Evolutionary conservation across 2,329 filamentous ascomycete genomes (phyloP).

Genomic region (Helminthosporium solani): DNA sequence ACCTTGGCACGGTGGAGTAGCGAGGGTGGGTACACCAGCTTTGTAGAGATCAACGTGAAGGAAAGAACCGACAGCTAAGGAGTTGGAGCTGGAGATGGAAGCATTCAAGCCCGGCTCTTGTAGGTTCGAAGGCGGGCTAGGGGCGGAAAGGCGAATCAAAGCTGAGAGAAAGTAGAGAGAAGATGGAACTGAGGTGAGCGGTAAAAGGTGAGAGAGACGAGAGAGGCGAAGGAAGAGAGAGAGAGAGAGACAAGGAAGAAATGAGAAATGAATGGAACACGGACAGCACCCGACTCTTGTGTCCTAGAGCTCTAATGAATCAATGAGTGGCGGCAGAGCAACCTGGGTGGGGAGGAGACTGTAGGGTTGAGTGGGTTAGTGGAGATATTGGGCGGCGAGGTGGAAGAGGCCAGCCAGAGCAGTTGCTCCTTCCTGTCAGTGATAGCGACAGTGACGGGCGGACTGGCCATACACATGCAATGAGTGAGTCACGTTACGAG

Average conservation of each 20-base stretch:
- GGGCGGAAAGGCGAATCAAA: slow-evolving; percentile 4
- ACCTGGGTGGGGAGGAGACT: slow-evolving; percentile 13
- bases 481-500: too few relatives aligned
- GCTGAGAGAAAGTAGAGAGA: slow-evolving; percentile 6
- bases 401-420: slow-evolving; percentile 20
- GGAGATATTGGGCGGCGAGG: slow-evolving; percentile 17
- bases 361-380: slow-evolving; percentile 24
- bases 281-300: slow-evolving; percentile 13
- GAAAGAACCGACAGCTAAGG: neutral
- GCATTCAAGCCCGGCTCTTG: neutral
- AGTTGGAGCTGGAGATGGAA: neutral
- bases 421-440: slow-evolving; percentile 27
- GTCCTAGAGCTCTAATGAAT: slow-evolving; percentile 14
- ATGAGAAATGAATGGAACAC: slow-evolving; percentile 28
- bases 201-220: slow-evolving; percentile 1
- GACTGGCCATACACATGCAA: too few relatives aligned
- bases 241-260: slow-evolving; percentile 17
- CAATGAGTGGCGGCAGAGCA: slow-evolving; percentile 24
- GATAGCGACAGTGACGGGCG: neutral
- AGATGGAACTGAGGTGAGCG: slow-evolving; percentile 4
- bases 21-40: too few relatives aligned
- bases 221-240: slow-evolving; percentile 7
- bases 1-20: slow-evolving; percentile 12
- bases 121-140: neutral
- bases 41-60: neutral